These are phyloP conservation scores for Mollisia scopiformis DNA, from an alignment of 2,329 filamentous ascomycete species.

Conservation along the genomic window DNA sequence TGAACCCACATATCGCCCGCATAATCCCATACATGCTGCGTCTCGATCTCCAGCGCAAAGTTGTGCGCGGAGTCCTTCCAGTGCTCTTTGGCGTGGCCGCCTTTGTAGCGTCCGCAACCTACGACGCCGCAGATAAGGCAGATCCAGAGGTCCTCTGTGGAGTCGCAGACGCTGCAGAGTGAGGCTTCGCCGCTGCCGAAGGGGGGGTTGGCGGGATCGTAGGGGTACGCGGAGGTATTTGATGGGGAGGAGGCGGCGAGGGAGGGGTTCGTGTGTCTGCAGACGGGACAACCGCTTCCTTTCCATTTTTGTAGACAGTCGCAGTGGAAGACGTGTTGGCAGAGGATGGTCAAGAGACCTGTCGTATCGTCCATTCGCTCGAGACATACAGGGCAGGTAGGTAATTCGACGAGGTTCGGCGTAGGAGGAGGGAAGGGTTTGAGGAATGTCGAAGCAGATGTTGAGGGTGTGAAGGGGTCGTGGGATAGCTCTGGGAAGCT, in stretches of 20 bases:
- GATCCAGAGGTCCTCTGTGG: conserved; percentile 85
- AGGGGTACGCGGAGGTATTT: conserved; percentile 26
- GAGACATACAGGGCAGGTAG: conserved; percentile 93
- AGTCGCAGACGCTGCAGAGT: conserved; percentile 82
- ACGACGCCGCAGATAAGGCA: conserved; percentile 92
- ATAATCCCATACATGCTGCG: conserved; percentile 98
- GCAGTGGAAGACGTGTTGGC: conserved; percentile 97
- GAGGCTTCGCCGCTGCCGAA: conserved; percentile 66
- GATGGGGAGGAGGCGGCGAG: conserved; percentile 37
- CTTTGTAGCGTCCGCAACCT: conserved; percentile 92
- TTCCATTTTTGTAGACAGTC: conserved; percentile 96
- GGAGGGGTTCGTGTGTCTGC: conserved; percentile 78
- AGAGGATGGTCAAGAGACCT: conserved; percentile 91
- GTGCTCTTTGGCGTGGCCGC: conserved; percentile 89
- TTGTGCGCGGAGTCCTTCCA: conserved; percentile 89
- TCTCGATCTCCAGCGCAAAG: conserved; percentile 90
- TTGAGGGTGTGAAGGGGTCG: conserved; percentile 67
- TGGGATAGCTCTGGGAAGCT: conserved; percentile 63
- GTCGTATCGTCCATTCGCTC: conserved; percentile 99
- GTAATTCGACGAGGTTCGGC: conserved; percentile 84
- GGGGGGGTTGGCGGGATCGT: conserved; percentile 55
- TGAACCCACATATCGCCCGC: conserved; percentile 95
- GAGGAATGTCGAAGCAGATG: conserved; percentile 38
- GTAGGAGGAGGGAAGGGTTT: conserved; percentile 70
- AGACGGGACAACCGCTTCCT: conserved; percentile 91